Base-by-base conservation (phyloP, 1,139 yeast genomes). In the Sugiyamaella pinicola region DNA sequence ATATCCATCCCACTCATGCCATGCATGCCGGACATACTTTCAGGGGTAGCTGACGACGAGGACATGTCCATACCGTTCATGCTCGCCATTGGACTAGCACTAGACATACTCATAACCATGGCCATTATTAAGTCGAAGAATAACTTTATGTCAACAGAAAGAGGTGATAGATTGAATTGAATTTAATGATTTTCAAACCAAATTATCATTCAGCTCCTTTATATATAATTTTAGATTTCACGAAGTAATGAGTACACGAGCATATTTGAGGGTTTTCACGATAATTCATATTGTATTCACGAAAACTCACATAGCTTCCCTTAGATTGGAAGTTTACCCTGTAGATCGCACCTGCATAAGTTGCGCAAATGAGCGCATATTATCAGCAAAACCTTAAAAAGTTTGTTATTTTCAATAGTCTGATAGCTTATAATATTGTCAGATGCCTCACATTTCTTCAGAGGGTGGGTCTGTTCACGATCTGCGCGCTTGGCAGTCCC, bases 1-100 rank as follows among this genome's bases (percentile, higher is more conserved):
- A 31, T 31, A 7, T 31, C 42, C 42, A 38, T 38, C 4, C 21
- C 19, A n/a, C n/a, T n/a, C 47, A 44, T 44, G 8, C 42, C 29
- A 12, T 9, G 6, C 57, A 54, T 54, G 15, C 45, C 44, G 10
- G 49, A 35, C 47, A 42, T 31, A 24, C n/a, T 24, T n/a, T 17
- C 39, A 24, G 44, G 8, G 24, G 43, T 31, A 13, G 51, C 33
- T n/a, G 49, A 5, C 2, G 51, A n/a, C n/a, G n/a, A n/a, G n/a
- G 18, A 19, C 48, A 33, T 39, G 18, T 28, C 42, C 42, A 38
- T 13, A n/a, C n/a, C n/a, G n/a, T n/a, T n/a, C n/a, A n/a, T n/a
- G 7, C 17, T 12, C 7, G 35, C 34, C 34, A n/a, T n/a, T 10
- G 34, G 10, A 29, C 12, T 18, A 18, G 17, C 15, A 17, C 22